These are phyloP conservation scores for Syzygium aromaticum DNA, from an alignment of 345 rosid genomes.

Conservation along the genomic window DNA sequence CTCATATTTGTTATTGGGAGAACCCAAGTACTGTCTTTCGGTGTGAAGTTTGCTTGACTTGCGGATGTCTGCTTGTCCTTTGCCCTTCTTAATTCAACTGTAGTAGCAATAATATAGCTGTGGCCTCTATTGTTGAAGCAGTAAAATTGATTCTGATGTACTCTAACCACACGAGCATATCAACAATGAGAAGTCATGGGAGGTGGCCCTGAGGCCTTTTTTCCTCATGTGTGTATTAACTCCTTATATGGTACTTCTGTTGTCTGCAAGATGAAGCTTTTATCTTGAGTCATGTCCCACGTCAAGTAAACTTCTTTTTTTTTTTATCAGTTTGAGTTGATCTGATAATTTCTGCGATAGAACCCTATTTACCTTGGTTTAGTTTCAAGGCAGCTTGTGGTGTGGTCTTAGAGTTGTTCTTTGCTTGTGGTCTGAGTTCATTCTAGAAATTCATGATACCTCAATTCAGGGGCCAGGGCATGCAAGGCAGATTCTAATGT, in stretches of 20 bases:
- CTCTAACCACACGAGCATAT: background rate
- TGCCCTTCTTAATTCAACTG: background rate
- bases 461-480: background rate
- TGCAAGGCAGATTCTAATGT: background rate
- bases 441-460: background rate
- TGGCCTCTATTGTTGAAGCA: too few species aligned
- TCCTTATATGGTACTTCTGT: too few species aligned
- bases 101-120: background rate
- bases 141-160: too few species aligned
- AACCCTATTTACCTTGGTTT: too few species aligned
- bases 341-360: too few species aligned
- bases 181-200: background rate
- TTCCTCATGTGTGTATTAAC: too few species aligned
- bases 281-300: too few species aligned
- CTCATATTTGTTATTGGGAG: background rate
- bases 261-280: too few species aligned
- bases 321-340: too few species aligned
- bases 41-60: background rate
- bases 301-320: too few species aligned
- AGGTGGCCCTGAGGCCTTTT: background rate
- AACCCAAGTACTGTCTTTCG: background rate
- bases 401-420: background rate
- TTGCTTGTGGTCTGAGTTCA: background rate
- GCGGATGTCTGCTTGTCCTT: background rate
- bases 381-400: too few species aligned